Base-by-base conservation (phyloP, 2,329 filamentous ascomycete species). In the Xylariaceae sp. region DNA sequence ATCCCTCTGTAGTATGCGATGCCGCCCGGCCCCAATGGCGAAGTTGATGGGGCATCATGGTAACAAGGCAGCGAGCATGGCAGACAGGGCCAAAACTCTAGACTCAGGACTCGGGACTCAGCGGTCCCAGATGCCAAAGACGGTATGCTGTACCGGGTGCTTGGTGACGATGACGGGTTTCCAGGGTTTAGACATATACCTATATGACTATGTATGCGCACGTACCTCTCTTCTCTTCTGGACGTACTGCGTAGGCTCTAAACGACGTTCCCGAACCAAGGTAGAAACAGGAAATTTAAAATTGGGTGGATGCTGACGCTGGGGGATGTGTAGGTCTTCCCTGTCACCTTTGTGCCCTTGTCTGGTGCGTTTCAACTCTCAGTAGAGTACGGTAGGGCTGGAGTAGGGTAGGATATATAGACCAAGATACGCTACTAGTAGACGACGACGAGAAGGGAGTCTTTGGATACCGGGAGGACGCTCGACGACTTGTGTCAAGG, bases 211-310 rank as follows among this genome's bases (percentile, higher is more conserved):
- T 36, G 14, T 46, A 19, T 14, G 36, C 44, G 43, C 50, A 62
- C 60, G 60, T 63, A 65, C 60, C 58, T 63, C 37, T 53, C 41
- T 53, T 29, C 28, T 14, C 24, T 17, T 16, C 6, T 29, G 28
- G 6, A 17, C 7, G 33, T 24, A 11, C n/a, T 29, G 34, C 16
- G 16, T n/a, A 46, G 34, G 33, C 14, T 39, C 39, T 56, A 56
- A 45, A 48, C 39, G 47, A 60, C 24, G 43, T 29, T 29, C 34
- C 52, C 46, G 55, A 26, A 50, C 51, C 29, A 54, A 59, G 45
- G 55, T 64, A 54, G 58, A 46, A 62, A 34, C 61, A 62, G 48
- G 63, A 53, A 65, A 67, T 63, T 58, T 68, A 62, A 69, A 66
- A 64, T 63, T 53, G 56, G 61, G 60, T 58, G 62, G 63, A 58